phyloP scores from a whole-genome alignment of 495 filamentous ascomycete genomes.

The Penicillium waksmanii region DNA sequence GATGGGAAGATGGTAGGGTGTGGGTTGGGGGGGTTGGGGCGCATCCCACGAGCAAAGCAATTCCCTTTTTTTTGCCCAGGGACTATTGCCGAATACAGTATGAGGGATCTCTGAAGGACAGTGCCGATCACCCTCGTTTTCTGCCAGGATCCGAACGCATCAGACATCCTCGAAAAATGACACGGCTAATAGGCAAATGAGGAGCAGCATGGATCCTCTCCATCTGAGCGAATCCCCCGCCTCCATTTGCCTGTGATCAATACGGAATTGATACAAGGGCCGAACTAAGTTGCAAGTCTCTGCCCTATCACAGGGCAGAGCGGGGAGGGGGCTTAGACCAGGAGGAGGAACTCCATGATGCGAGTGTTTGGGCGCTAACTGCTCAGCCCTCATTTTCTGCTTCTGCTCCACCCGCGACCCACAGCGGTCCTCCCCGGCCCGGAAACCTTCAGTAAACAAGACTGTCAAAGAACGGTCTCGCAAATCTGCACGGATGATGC shows the following conservation, averaged over 20 bases:
- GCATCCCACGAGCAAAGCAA: conserved; percentile 9
- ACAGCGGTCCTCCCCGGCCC: conserved; percentile 37
- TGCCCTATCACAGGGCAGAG: conserved; percentile 30
- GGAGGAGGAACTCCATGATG: conserved; percentile 27
- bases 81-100: conserved; percentile 20
- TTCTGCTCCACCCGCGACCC: conserved; percentile 28
- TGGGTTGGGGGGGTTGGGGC: conserved; percentile 10
- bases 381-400: conserved; percentile 24
- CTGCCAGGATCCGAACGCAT: conserved; percentile 23
- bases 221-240: conserved; percentile 26
- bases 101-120: conserved; percentile 22
- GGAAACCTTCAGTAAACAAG: conserved; percentile 36
- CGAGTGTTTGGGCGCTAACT: conserved; percentile 24
- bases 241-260: conserved; percentile 17
- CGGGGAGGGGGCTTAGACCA: conserved; percentile 21
- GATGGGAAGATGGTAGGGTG: not conserved
- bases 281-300: conserved; percentile 21
- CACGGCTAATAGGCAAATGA: conserved; percentile 31
- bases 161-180: conserved; percentile 26
- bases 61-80: conserved; percentile 7
- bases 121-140: conserved; percentile 27
- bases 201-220: conserved; percentile 30
- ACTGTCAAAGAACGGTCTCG: conserved; percentile 20
- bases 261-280: conserved; percentile 34
- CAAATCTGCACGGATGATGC: conserved; percentile 26